Evolutionary conservation across 768 basidiomycete species (phyloP).

Genomic region (Tylopilus sp.): DNA sequence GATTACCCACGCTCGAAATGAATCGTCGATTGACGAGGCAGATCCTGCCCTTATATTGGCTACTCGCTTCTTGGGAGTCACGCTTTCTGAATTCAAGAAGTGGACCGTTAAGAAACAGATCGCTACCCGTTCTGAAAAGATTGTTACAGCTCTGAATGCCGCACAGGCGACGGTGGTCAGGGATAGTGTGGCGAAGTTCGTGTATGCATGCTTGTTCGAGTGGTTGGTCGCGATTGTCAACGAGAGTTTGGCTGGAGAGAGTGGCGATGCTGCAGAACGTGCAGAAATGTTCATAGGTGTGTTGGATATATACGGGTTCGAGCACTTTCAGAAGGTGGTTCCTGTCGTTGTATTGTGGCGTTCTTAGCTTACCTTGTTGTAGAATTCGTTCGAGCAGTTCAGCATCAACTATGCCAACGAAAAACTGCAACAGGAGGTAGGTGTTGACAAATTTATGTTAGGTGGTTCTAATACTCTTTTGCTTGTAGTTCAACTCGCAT

Average conservation of each 20-base stretch:
- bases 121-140: slow-evolving; percentile 91
- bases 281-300: slow-evolving; percentile 99
- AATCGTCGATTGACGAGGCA: slow-evolving; percentile 79
- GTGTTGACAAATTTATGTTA: slow-evolving; percentile 9
- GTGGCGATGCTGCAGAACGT: slow-evolving; percentile 81
- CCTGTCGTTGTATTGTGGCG: not conserved
- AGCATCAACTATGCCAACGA: slow-evolving; percentile 99
- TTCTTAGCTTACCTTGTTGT: slow-evolving; percentile 6
- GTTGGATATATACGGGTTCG: slow-evolving; percentile 95
- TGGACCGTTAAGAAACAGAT: slow-evolving; percentile 99
- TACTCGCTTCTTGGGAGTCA: slow-evolving; percentile 87
- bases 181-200: slow-evolving; percentile 97
- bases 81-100: slow-evolving; percentile 91
- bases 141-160: slow-evolving; percentile 80
- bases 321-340: slow-evolving; percentile 90
- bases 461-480: slow-evolving; percentile 11
- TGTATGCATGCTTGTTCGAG: slow-evolving; percentile 98
- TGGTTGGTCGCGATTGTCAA: slow-evolving; percentile 98
- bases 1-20: slow-evolving; percentile 74
- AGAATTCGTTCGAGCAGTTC: slow-evolving; percentile 96
- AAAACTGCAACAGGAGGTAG: slow-evolving; percentile 94
- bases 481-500: slow-evolving; percentile 89
- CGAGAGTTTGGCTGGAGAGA: slow-evolving; percentile 94
- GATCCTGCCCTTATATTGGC: slow-evolving; percentile 79
- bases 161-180: slow-evolving; percentile 91